Percentiles rank a stretch among this genome's conserved stretches.
These are phyloP conservation scores for Aspergillus sojae DNA, from an alignment of 2,329 filamentous ascomycete genomes.

Conservation along the genomic window DNA sequence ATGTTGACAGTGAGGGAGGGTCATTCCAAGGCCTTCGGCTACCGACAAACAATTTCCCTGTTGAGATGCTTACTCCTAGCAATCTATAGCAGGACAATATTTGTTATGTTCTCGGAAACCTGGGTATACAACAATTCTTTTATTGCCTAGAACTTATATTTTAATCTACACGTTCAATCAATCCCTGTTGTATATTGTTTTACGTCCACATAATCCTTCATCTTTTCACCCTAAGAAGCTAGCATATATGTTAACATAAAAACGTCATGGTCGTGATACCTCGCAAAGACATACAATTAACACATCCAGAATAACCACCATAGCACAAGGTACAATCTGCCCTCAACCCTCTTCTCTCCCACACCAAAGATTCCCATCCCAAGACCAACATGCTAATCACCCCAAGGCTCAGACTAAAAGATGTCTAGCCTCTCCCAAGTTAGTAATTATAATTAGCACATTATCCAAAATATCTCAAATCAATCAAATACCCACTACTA, in stretches of 20 bases:
- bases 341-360: background rate
- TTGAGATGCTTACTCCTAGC: background rate
- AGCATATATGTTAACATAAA: background rate
- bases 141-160: background rate
- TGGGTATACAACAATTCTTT: background rate
- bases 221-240: background rate
- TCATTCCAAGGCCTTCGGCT: too few relatives aligned
- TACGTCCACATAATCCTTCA: background rate
- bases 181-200: background rate
- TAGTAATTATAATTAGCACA: background rate
- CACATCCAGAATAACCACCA: background rate
- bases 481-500: background rate
- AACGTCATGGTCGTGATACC: accelerated
- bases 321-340: background rate
- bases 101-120: background rate
- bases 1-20: too few relatives aligned
- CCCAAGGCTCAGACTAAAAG: background rate
- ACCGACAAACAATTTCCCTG: background rate
- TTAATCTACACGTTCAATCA: background rate
- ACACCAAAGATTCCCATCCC: background rate
- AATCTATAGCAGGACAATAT: background rate
- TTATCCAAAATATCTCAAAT: background rate
- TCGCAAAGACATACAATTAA: background rate
- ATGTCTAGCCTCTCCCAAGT: background rate
- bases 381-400: background rate